Percentiles rank a stretch among this genome's conserved stretches.
These are phyloP conservation scores for Vinca minor DNA, from an alignment of 257 asterid genomes.

Conservation along the genomic window DNA sequence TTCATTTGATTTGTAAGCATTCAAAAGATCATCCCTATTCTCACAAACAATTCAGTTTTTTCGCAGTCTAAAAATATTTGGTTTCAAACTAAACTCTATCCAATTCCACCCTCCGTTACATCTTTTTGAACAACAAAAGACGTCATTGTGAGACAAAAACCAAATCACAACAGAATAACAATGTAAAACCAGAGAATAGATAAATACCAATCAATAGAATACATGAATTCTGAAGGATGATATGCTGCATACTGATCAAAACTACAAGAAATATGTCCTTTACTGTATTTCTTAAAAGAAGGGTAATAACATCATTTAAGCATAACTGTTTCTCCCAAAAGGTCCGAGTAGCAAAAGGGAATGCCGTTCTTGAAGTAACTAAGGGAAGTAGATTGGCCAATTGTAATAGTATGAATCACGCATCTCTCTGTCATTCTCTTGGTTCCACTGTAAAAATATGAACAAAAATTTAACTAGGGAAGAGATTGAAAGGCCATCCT, in stretches of 20 bases:
- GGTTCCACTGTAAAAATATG: slow-evolving; percentile 67
- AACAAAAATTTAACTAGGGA: not conserved
- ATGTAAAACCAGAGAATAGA: not conserved
- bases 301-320: not conserved
- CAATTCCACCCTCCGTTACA: too few species aligned
- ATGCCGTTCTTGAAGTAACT: not conserved
- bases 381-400: slow-evolving; percentile 77
- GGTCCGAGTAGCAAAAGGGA: not conserved
- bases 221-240: not conserved
- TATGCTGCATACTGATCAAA: not conserved
- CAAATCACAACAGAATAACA: not conserved
- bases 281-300: not conserved
- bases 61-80: too few species aligned
- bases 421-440: slow-evolving; percentile 34
- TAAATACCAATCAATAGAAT: not conserved
- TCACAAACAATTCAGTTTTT: too few species aligned
- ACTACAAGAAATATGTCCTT: not conserved
- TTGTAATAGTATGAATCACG: slow-evolving; percentile 82
- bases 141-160: too few species aligned
- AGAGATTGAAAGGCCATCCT: not conserved
- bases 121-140: too few species aligned
- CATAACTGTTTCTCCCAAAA: not conserved
- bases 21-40: too few species aligned
- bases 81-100: too few species aligned
- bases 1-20: not conserved